These are phyloP conservation scores for Xerophyta viscosa DNA, from an alignment of 106 monocot genomes.

Conservation along the genomic window DNA sequence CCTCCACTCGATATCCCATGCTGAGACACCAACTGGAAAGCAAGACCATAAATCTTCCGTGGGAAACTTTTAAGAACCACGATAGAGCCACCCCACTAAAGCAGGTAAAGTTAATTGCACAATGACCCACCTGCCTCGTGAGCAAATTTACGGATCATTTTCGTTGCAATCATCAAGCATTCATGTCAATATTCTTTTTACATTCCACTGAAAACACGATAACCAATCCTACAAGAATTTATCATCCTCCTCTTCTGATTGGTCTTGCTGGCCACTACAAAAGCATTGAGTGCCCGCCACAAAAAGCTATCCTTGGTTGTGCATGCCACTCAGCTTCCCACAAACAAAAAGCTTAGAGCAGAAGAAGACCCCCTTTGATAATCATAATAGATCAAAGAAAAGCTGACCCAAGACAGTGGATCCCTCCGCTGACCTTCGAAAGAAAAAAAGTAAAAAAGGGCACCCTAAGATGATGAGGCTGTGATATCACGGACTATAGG, in stretches of 20 bases:
- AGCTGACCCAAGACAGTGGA: slow-evolving; percentile 17
- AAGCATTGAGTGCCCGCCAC: slow-evolving; percentile 16
- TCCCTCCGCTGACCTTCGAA: slow-evolving; percentile 43
- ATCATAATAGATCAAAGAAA: slow-evolving; percentile 13
- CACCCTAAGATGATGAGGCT: neutral
- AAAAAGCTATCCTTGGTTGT: slow-evolving; percentile 41
- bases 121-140: too few relatives aligned
- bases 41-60: too few relatives aligned
- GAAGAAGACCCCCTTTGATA: slow-evolving; percentile 19
- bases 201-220: slow-evolving; percentile 1
- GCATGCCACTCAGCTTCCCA: slow-evolving; percentile 26
- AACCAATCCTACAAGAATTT: neutral
- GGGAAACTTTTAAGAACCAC: too few relatives aligned
- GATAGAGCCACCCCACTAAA: too few relatives aligned
- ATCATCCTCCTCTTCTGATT: slow-evolving; percentile 26
- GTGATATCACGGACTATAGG: too few relatives aligned
- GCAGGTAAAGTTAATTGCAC: too few relatives aligned
- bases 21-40: too few relatives aligned
- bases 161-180: slow-evolving; percentile 16
- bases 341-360: slow-evolving; percentile 17
- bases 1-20: too few relatives aligned
- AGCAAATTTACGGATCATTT: too few relatives aligned
- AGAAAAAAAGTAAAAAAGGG: slow-evolving; percentile 18
- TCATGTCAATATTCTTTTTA: neutral
- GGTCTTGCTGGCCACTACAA: slow-evolving; percentile 48